Evolutionary conservation across 1,139 yeast genomes (phyloP).

Genomic region (Pneumocystis canis): DNA sequence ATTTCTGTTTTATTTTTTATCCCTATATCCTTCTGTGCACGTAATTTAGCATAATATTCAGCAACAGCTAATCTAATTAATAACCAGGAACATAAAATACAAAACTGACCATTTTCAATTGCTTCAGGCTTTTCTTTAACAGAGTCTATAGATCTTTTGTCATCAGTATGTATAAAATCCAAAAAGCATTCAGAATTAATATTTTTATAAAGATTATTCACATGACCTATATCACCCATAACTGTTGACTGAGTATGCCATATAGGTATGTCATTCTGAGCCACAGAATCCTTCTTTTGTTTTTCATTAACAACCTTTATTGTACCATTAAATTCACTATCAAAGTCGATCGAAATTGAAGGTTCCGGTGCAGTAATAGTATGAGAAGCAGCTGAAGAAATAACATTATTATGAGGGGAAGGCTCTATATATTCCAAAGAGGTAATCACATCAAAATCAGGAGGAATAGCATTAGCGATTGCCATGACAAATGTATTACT

Average conservation of each 20-base stretch:
- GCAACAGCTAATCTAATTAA: slow-evolving; percentile 43
- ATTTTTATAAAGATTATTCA: neutral
- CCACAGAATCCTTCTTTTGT: slow-evolving; percentile 3
- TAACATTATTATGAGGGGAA: neutral
- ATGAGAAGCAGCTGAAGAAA: neutral
- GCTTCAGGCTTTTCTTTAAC: slow-evolving; percentile 38
- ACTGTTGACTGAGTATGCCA: slow-evolving; percentile 93
- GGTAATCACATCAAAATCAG: slow-evolving; percentile 17
- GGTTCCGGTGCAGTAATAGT: neutral
- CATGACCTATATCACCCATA: slow-evolving; percentile 28
- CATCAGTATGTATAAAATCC: slow-evolving; percentile 30
- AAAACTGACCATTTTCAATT: neutral
- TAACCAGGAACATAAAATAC: slow-evolving; percentile 30
- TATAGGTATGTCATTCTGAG: slow-evolving; percentile 83
- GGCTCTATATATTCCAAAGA: neutral
- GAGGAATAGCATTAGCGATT: slow-evolving; percentile 26
- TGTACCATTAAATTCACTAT: slow-evolving; percentile 84
- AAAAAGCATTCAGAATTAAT: slow-evolving; percentile 29
- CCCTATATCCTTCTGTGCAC: slow-evolving; percentile 19
- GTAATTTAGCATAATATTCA: slow-evolving; percentile 28
- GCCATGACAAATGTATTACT: slow-evolving; percentile 22
- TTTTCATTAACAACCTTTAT: slow-evolving; percentile 41
- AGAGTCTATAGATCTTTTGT: slow-evolving; percentile 26
- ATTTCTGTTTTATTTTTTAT: neutral
- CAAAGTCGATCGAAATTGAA: slow-evolving; percentile 38